phyloP scores from a whole-genome alignment of 177 flowering plant species.

The Telopea speciosissima region DNA sequence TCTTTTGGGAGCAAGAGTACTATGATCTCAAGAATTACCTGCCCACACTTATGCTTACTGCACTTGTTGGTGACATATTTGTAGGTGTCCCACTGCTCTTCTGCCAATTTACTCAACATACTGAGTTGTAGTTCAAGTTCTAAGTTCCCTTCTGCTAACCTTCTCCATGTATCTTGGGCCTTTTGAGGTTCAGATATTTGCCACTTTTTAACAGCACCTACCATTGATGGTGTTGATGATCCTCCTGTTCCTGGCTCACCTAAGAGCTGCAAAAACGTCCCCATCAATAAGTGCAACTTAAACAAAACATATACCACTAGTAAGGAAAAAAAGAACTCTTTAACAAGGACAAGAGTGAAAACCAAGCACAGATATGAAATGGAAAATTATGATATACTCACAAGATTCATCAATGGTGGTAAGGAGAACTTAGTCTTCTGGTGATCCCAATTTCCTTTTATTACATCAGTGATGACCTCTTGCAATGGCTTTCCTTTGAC shows the following conservation, averaged over 20 bases:
- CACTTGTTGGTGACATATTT: conserved; percentile 43
- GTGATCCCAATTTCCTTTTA: conserved; percentile 88
- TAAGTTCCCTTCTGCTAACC: conserved; percentile 71
- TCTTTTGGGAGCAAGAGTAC: background rate
- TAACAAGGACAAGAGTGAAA: background rate
- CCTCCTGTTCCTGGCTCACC: conserved; percentile 99
- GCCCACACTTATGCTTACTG: conserved; percentile 48
- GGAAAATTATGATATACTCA: conserved; percentile 29
- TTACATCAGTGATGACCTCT: conserved; percentile 50
- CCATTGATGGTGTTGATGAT: conserved; percentile 99
- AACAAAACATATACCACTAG: background rate
- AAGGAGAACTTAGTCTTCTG: conserved; percentile 71
- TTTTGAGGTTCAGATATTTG: conserved; percentile 76
- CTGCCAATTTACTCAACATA: conserved; percentile 54
- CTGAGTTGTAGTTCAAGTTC: conserved; percentile 60
- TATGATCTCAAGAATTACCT: conserved; percentile 39
- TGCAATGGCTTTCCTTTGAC: conserved; percentile 37
- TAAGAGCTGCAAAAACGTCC: conserved; percentile 48
- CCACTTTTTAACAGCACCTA: conserved; percentile 98
- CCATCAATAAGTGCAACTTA: conserved; percentile 2
- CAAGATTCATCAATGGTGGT: conserved; percentile 94
- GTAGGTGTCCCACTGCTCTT: conserved; percentile 59
- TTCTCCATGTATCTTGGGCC: conserved; percentile 66
- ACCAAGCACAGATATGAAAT: background rate
- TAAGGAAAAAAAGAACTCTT: background rate